Conservation (phyloP, 305 asterid species). For the Rubia balearica region DNA sequence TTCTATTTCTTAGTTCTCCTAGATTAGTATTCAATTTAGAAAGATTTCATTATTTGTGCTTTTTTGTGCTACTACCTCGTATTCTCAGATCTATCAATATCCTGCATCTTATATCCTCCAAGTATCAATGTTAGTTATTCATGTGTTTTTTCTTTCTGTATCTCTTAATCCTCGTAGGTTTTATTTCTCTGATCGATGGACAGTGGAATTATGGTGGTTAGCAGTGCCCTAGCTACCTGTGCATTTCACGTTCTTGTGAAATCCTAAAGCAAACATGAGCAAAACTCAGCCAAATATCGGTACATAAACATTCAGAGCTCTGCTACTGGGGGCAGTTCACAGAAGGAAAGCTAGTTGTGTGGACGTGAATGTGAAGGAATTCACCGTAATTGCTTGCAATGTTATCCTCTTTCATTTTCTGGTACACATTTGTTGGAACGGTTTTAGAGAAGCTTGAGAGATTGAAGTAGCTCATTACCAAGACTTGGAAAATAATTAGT, state of each 20-base stretch:
- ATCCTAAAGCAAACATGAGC: background rate
- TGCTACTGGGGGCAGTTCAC: constrained; percentile 64
- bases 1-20: background rate
- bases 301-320: constrained; percentile 49
- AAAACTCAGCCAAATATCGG: constrained; percentile 22
- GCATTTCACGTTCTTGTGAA: background rate
- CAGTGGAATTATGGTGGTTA: background rate
- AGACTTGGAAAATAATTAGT: too few relatives aligned
- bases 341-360: constrained; percentile 29
- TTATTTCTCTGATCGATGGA: background rate
- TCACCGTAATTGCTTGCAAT: background rate
- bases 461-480: too few relatives aligned
- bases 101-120: background rate
- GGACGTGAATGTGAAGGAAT: constrained; percentile 63
- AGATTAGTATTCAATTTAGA: background rate
- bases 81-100: background rate
- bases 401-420: too few relatives aligned
- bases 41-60: background rate
- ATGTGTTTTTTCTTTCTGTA: background rate
- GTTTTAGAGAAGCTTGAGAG: background rate
- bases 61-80: background rate
- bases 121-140: background rate
- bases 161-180: background rate
- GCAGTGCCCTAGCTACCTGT: background rate
- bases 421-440: too few relatives aligned